Evolutionary conservation across 257 asterid species (phyloP).

Genomic region (Striga asiatica): DNA sequence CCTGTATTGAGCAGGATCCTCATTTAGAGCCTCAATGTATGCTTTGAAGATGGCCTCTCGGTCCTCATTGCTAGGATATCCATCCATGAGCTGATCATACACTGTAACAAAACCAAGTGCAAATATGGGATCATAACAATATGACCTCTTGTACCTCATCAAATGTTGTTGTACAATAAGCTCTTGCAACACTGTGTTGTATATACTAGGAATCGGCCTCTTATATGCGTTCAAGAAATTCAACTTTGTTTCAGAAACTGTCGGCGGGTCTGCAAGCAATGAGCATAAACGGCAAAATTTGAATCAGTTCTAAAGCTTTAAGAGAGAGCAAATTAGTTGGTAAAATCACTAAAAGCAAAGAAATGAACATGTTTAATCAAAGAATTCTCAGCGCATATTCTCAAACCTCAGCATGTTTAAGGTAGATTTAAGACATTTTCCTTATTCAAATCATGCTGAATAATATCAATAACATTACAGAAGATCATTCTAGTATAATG

Average conservation of each 20-base stretch:
- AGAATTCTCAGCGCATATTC: background rate
- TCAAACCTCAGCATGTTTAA: too few species aligned
- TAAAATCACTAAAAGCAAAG: background rate
- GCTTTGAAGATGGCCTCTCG: conserved; percentile 79
- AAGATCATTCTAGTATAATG: too few species aligned
- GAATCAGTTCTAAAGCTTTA: background rate
- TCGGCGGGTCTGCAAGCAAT: conserved; percentile 58
- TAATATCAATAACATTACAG: too few species aligned
- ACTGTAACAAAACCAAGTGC: conserved; percentile 94
- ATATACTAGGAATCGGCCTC: conserved; percentile 86
- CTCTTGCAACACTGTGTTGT: conserved; percentile 77
- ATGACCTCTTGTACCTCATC: conserved; percentile 73
- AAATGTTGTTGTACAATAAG: conserved; percentile 90
- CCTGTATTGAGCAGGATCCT: conserved; percentile 87
- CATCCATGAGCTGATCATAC: conserved; percentile 90
- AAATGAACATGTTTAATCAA: background rate
- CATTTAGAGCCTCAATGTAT: conserved; percentile 63
- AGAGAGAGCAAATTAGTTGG: background rate
- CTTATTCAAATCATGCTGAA: too few species aligned
- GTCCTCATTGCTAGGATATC: conserved; percentile 76
- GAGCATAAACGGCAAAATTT: conserved; percentile 9
- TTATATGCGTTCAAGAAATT: conserved; percentile 79
- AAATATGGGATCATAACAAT: conserved; percentile 71
- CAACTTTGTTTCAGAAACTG: conserved; percentile 70
- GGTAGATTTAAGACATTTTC: too few species aligned